Evolutionary conservation across 1,284 basidiomycete genomes (phyloP), one percentile per base, ranked within the genome.

Genomic region (Malassezia globosa): DNA sequence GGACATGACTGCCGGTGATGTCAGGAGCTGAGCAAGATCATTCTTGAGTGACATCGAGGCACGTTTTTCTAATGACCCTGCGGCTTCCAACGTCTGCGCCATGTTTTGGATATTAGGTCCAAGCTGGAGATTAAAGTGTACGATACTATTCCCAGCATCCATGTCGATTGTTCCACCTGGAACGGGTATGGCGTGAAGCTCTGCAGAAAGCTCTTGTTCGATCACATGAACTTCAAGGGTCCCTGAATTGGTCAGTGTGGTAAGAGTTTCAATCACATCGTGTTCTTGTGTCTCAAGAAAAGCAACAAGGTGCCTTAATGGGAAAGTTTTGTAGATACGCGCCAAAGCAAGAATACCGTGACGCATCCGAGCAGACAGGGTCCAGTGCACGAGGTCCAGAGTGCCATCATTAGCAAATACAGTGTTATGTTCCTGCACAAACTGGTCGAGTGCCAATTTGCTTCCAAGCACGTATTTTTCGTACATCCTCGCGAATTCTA

Each of bases 331-430:
- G 63, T 86, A 88, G 5, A 84, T 85, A 42, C 78, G 77, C 0
- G 82, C 87, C 41, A 88, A 76, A 63, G 80, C 82, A 69, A 80
- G 80, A 56, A 88, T 78, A 42, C 80, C 75, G 79, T 85, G 84
- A 34, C 82, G n/a, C 21, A 10, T 10, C 8, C 19, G 77, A 0
- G 82, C 81, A 4, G 82, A 80, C 13, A 79, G 77, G 7, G 77
- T 77, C 26, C 21, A 19, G n/a, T 37, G 11, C n/a, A 37, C 35
- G 8, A 37, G 5, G 5, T 5, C n/a, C 11, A n/a, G 19, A 11
- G 19, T 37, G 16, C 21, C 16, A 16, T 37, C 35, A 19, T 18
- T 18, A 11, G n/a, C 35, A 10, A 37, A 21, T n/a, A 2, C 35
- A 18, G 10, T 11, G 11, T 31, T 31, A 16, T 11, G 16, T 13